A percentile compares a stretch with the other conserved stretches of the same genome.
Evolutionary conservation across 345 rosid species (phyloP).

Genomic region (Eucalyptus brandiana): DNA sequence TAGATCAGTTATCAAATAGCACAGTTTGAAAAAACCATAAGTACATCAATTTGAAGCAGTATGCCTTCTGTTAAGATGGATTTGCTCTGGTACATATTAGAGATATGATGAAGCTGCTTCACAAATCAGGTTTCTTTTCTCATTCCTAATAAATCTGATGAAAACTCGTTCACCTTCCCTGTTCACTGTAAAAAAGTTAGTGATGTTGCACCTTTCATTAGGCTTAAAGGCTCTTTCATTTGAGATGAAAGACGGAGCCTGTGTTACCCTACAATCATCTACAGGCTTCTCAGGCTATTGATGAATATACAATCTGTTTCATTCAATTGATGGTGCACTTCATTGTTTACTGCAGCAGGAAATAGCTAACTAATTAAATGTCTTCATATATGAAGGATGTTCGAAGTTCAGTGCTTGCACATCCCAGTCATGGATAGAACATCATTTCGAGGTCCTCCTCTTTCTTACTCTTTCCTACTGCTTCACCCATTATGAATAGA

Average conservation of each 20-base stretch:
- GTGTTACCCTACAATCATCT: not conserved
- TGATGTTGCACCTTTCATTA: not conserved
- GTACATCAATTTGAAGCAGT: not conserved
- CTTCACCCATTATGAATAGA: not conserved
- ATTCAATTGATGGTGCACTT: not conserved
- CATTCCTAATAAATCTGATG: not conserved
- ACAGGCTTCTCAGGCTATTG: not conserved
- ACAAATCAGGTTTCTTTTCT: not conserved
- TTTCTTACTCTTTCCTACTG: not conserved
- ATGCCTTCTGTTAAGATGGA: not conserved
- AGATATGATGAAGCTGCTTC: not conserved
- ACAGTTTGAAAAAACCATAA: not conserved
- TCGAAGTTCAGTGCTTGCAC: conserved; percentile 67
- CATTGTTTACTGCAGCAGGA: not conserved
- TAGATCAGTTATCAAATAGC: not conserved
- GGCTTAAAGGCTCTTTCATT: not conserved
- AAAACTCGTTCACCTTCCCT: not conserved
- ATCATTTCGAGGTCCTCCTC: conserved; percentile 33
- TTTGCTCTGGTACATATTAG: not conserved
- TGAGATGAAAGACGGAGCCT: not conserved
- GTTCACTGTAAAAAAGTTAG: not conserved
- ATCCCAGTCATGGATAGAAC: conserved; percentile 67
- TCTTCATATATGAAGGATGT: conserved; percentile 29
- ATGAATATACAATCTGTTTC: not conserved
- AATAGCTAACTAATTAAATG: not conserved